A percentile compares a stretch with the other conserved stretches of the same genome.
Evolutionary conservation across 1,284 basidiomycete genomes (phyloP).

Genomic region (Ustilago loliicola): DNA sequence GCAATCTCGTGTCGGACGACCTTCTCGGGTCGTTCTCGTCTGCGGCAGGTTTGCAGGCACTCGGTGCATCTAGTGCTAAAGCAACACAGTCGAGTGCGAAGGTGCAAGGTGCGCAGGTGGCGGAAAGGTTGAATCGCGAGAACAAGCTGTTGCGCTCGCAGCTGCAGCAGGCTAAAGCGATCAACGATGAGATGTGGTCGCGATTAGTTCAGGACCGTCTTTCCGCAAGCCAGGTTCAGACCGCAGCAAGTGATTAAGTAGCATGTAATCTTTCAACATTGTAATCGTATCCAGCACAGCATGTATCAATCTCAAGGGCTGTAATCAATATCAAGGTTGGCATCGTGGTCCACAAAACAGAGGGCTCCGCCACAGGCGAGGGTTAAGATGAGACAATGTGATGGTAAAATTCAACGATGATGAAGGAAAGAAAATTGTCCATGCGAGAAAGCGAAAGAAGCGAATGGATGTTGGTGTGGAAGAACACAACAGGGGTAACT

Average conservation of each 20-base stretch:
- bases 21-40: conserved; percentile 8
- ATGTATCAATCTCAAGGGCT: not conserved
- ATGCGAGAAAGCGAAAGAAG: conserved; percentile 35
- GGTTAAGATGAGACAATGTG: not conserved
- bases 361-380: not conserved
- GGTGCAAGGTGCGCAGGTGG: conserved; percentile 12
- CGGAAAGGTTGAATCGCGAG: conserved; percentile 27
- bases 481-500: not conserved
- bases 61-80: not conserved
- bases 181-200: conserved; percentile 65
- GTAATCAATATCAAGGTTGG: not conserved
- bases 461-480: not conserved
- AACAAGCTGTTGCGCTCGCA: conserved; percentile 49
- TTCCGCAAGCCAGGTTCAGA: conserved; percentile 19
- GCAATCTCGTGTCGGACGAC: conserved; percentile 27
- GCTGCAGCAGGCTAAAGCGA: conserved; percentile 56
- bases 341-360: not conserved
- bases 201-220: conserved; percentile 47
- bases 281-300: not conserved
- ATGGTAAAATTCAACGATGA: not conserved
- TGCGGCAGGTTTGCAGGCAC: not conserved
- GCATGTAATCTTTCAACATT: conserved; percentile 3
- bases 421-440: conserved; percentile 25
- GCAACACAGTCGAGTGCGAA: not conserved
- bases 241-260: conserved; percentile 13